phyloP scores from a whole-genome alignment of 768 basidiomycete genomes.

The Gyrodon lividus region DNA sequence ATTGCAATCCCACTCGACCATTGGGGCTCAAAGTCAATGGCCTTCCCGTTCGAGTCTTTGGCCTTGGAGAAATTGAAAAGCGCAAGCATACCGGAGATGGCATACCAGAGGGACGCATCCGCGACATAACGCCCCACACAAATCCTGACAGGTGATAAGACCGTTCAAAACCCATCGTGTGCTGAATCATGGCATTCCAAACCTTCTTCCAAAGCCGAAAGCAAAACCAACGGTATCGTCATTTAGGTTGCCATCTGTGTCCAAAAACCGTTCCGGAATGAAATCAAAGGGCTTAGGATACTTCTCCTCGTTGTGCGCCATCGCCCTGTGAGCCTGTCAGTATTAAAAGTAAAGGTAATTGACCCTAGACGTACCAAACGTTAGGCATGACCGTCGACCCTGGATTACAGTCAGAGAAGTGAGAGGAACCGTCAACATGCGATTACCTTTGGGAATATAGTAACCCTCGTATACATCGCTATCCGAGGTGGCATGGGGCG shows the following conservation, averaged over 20 bases:
- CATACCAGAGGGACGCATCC: constrained; percentile 29
- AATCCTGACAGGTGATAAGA: constrained; percentile 8
- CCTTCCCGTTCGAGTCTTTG: constrained; percentile 21
- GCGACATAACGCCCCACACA: constrained; percentile 27
- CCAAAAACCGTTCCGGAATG: constrained; percentile 32
- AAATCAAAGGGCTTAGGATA: constrained; percentile 35
- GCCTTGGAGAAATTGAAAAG: constrained; percentile 27
- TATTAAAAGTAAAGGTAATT: neutral
- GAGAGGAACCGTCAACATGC: neutral
- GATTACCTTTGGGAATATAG: constrained; percentile 27
- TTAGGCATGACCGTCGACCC: constrained; percentile 28
- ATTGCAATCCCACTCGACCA: constrained; percentile 19
- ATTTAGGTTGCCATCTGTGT: constrained; percentile 19
- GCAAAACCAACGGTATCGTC: constrained; percentile 16
- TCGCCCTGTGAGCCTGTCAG: constrained; percentile 25
- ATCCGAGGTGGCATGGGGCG: constrained; percentile 19
- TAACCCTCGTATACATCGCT: constrained; percentile 26
- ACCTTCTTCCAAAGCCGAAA: constrained; percentile 31
- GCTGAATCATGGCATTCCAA: neutral
- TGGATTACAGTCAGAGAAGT: constrained; percentile 3
- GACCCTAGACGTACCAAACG: constrained; percentile 22
- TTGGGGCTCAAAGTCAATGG: constrained; percentile 17
- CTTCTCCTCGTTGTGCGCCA: constrained; percentile 30
- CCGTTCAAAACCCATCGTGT: neutral
- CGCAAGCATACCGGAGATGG: constrained; percentile 27